Base-by-base conservation (phyloP, 192 early-diverging fungal genomes). In the Coemansia sp. region DNA sequence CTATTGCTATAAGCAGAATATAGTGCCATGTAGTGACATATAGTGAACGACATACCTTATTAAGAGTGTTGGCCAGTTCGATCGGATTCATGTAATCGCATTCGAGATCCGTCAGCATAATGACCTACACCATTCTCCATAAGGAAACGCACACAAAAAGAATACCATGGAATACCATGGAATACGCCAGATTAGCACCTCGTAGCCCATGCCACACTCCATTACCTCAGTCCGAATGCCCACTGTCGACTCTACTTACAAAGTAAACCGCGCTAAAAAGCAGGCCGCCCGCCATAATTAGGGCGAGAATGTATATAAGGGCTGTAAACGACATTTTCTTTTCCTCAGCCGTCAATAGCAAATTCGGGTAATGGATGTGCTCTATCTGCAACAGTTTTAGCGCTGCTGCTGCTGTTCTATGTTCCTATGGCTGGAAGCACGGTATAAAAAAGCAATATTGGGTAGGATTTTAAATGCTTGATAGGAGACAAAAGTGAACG, bases 11-110 rank as follows among this genome's bases (percentile, higher is more conserved):
- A 23, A 21, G 30, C 19, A 24, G 5, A 7, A 60, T 55, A 6
- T 85, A 29, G 68, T 27, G 27, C 2, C 27, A 27, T 27, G 3
- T 27, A 27, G 27, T 27, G 27, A 3, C 27, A 27, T 27, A 27
- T 27, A 27, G 27, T 27, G 27, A 27, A 27, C 27, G 27, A 27
- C 27, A 27, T 76, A 93, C 94, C 83, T 90, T 91, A 77, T 98
- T 98, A 72, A 98, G 85, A 67, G 90, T 94, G 80, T 92, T 92
- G 84, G 94, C 96, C 54, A 98, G 87, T 75, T 98, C 97, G 68
- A 98, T 98, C 11, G 97, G 97, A 78, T 98, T 98, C 84, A 98
- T 96, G 84, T 98, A 98, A 71, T 98, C 97, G 83, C 92, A 94
- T 85, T 98, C 92, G 61, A 95, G 80, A 74, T 91, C 90, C 11